Evolutionary conservation across 306 rosid species (phyloP).

Genomic region (Cicer chorassanicum): DNA sequence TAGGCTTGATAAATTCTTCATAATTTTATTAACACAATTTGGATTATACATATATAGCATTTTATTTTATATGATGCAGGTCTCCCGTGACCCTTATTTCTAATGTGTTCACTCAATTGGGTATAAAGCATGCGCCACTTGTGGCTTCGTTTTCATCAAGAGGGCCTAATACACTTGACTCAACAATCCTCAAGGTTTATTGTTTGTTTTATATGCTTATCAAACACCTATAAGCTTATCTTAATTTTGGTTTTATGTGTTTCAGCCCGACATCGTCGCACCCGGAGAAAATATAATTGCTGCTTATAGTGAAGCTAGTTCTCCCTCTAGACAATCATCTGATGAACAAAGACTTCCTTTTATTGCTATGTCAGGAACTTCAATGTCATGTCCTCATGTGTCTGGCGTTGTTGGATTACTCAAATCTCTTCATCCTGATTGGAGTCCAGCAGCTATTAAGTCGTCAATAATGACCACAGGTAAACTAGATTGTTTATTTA

Average conservation of each 20-base stretch:
- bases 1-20: background rate
- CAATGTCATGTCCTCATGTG: constrained; percentile 74
- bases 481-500: background rate
- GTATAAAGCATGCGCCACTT: constrained; percentile 54
- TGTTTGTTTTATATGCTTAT: background rate
- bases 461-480: constrained; percentile 80
- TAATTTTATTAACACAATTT: no score
- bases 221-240: background rate
- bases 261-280: constrained; percentile 56
- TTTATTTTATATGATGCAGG: constrained; percentile 39
- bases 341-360: constrained; percentile 40
- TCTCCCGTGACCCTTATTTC: constrained; percentile 59
- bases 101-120: constrained; percentile 47
- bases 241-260: background rate
- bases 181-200: constrained; percentile 64
- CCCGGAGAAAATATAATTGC: constrained; percentile 60
- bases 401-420: constrained; percentile 61
- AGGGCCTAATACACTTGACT: constrained; percentile 62
- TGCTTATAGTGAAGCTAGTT: constrained; percentile 37
- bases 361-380: constrained; percentile 20
- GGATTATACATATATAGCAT: background rate
- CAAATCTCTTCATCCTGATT: constrained; percentile 58
- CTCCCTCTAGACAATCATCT: background rate
- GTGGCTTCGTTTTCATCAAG: constrained; percentile 79
- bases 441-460: constrained; percentile 72